phyloP scores from a whole-genome alignment of 176 grass and related monocot genomes.

The Ananas comosus region DNA sequence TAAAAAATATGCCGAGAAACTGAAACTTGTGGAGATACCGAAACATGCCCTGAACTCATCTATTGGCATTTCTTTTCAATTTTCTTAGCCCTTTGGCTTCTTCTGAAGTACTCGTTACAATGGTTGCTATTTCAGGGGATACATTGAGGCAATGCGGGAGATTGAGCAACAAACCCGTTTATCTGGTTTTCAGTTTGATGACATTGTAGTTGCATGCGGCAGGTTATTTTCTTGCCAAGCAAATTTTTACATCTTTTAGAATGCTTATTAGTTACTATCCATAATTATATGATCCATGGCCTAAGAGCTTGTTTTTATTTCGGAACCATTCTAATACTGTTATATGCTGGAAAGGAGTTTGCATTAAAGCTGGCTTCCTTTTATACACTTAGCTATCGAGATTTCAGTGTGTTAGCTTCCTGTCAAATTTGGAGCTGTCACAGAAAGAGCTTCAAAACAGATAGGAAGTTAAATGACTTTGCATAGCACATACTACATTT shows the following conservation, averaged over 20 bases:
- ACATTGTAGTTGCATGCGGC: constrained; percentile 85
- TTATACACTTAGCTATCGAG: neutral
- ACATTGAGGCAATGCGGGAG: constrained; percentile 87
- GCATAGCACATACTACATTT: neutral
- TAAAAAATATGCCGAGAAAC: too few species aligned
- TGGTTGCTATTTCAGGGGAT: constrained; percentile 59
- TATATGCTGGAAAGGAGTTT: neutral
- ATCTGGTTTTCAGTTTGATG: constrained; percentile 58
- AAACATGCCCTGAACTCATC: too few species aligned
- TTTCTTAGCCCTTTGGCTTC: neutral
- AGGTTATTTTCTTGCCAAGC: constrained; percentile 32
- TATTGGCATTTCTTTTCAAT: neutral
- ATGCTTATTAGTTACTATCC: neutral
- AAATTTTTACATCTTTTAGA: neutral
- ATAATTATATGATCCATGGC: neutral
- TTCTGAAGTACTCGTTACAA: neutral
- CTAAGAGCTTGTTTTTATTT: neutral
- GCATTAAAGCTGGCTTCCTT: neutral
- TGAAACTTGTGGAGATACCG: too few species aligned
- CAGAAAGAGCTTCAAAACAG: too few species aligned
- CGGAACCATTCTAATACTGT: neutral
- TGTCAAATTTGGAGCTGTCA: too few species aligned
- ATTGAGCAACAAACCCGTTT: constrained; percentile 61
- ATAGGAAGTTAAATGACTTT: too few species aligned
- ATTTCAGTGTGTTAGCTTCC: too few species aligned